Evolutionary conservation across 1,284 basidiomycete genomes (phyloP).

Genomic region (Trichosporon sp.): DNA sequence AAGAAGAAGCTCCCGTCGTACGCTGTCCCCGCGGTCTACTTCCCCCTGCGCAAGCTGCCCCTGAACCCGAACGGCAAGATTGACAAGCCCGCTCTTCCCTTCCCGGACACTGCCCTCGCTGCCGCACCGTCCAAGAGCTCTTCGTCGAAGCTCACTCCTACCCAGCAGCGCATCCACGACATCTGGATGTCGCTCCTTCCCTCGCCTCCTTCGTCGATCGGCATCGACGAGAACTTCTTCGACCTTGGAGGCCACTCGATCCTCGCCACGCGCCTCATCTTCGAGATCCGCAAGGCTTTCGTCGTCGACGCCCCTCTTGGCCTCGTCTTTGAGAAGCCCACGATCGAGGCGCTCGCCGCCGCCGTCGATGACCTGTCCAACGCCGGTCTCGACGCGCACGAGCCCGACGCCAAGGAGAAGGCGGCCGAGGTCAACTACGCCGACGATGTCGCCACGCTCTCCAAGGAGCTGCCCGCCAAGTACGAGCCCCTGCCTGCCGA

Average conservation of each 20-base stretch:
- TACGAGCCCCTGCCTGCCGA: slow-evolving; percentile 60
- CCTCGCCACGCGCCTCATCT: slow-evolving; percentile 91
- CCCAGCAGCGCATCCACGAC: slow-evolving; percentile 72
- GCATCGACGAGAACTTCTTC: slow-evolving; percentile 93
- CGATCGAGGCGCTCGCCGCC: slow-evolving; percentile 71
- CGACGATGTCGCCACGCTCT: slow-evolving; percentile 67
- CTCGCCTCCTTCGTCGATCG: slow-evolving; percentile 70
- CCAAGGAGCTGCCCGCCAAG: slow-evolving; percentile 58
- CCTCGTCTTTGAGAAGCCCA: slow-evolving; percentile 88
- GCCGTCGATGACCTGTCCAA: slow-evolving; percentile 74
- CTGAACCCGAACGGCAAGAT: slow-evolving; percentile 99
- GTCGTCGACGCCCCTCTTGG: slow-evolving; percentile 88
- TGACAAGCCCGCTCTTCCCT: slow-evolving; percentile 96
- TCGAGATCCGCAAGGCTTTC: slow-evolving; percentile 91
- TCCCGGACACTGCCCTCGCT: slow-evolving; percentile 90
- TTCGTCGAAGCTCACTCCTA: slow-evolving; percentile 56
- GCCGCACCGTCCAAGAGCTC: slow-evolving; percentile 50
- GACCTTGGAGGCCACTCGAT: slow-evolving; percentile 99
- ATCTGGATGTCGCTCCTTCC: slow-evolving; percentile 85
- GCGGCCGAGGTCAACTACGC: slow-evolving; percentile 58
- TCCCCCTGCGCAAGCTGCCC: slow-evolving; percentile 91
- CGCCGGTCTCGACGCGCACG: slow-evolving; percentile 71
- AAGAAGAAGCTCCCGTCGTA: slow-evolving; percentile 97
- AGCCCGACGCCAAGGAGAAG: slow-evolving; percentile 38
- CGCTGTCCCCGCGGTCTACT: slow-evolving; percentile 88